phyloP scores from a whole-genome alignment of 306 rosid species.

The Canavalia gladiata region DNA sequence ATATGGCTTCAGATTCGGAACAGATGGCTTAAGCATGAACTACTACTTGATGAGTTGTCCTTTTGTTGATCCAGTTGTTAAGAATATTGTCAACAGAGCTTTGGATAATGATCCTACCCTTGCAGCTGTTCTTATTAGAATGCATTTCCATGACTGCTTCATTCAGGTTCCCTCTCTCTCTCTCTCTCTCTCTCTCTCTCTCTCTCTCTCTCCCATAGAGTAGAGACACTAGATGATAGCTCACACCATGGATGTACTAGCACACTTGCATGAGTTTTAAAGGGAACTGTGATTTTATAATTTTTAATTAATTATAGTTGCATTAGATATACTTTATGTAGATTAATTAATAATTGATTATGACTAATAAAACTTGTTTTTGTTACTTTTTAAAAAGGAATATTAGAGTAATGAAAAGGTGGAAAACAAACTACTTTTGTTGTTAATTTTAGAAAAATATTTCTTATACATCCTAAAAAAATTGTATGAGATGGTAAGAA shows the following conservation, averaged over 20 bases:
- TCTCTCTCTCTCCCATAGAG: background rate
- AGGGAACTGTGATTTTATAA: background rate
- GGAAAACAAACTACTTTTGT: background rate
- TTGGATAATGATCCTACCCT: constrained; percentile 70
- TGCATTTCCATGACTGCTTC: constrained; percentile 94
- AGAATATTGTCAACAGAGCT: constrained; percentile 66
- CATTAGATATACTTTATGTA: background rate
- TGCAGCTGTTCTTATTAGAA: constrained; percentile 76
- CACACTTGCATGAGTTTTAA: background rate
- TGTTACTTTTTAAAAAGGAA: background rate
- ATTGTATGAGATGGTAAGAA: too few relatives aligned
- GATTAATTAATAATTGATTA: background rate
- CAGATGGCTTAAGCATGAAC: constrained; percentile 62
- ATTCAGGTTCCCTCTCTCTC: constrained; percentile 60
- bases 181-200: background rate
- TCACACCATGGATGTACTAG: background rate
- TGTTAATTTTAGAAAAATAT: background rate
- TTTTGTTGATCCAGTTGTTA: constrained; percentile 66
- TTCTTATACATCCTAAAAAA: too few relatives aligned
- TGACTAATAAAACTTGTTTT: background rate
- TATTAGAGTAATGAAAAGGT: background rate
- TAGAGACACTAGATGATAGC: background rate
- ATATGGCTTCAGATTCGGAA: constrained; percentile 47
- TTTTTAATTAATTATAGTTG: too few relatives aligned
- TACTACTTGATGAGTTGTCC: constrained; percentile 77